A percentile compares a stretch with the other conserved stretches of the same genome.
These are phyloP conservation scores for Nasturtium officinale DNA, from an alignment of 345 rosid species.

Conservation along the genomic window DNA sequence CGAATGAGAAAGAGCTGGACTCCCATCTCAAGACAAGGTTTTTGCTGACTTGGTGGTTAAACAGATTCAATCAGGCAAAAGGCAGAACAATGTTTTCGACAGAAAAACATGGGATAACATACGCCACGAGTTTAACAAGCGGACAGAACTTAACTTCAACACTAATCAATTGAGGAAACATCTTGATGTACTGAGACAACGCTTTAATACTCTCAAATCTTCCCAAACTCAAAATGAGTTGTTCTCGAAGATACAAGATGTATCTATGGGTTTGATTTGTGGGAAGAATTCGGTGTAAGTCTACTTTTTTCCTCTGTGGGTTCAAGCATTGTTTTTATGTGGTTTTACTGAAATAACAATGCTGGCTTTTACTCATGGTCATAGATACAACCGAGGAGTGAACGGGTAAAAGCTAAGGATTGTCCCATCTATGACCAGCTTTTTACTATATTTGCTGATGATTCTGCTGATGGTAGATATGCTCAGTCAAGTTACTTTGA, in stretches of 20 bases:
- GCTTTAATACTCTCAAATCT: conserved; percentile 61
- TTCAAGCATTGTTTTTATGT: neutral
- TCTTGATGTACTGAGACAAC: conserved; percentile 70
- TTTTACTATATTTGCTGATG: conserved; percentile 64
- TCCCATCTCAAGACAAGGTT: conserved; percentile 57
- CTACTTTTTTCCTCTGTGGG: conserved; percentile 28
- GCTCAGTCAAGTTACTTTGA: conserved; percentile 94
- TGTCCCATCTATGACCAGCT: conserved; percentile 82
- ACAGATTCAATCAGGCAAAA: conserved; percentile 71
- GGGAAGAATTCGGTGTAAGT: conserved; percentile 79
- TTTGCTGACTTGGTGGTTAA: conserved; percentile 76
- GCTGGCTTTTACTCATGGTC: conserved; percentile 21
- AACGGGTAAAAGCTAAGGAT: conserved; percentile 58
- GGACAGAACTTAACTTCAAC: conserved; percentile 68
- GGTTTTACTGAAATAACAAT: neutral
- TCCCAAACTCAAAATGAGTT: conserved; percentile 57
- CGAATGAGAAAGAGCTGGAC: conserved; percentile 79
- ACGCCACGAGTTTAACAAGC: conserved; percentile 64
- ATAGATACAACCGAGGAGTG: conserved; percentile 63
- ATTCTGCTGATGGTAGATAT: conserved; percentile 68
- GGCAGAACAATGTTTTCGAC: conserved; percentile 69
- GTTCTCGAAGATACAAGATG: conserved; percentile 59
- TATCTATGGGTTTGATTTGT: conserved; percentile 64
- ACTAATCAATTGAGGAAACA: conserved; percentile 83
- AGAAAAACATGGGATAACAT: conserved; percentile 75